A percentile compares a stretch with the other conserved stretches of the same genome.
These are phyloP conservation scores for Paxillus involutus DNA, from an alignment of 768 basidiomycete genomes.

Conservation along the genomic window DNA sequence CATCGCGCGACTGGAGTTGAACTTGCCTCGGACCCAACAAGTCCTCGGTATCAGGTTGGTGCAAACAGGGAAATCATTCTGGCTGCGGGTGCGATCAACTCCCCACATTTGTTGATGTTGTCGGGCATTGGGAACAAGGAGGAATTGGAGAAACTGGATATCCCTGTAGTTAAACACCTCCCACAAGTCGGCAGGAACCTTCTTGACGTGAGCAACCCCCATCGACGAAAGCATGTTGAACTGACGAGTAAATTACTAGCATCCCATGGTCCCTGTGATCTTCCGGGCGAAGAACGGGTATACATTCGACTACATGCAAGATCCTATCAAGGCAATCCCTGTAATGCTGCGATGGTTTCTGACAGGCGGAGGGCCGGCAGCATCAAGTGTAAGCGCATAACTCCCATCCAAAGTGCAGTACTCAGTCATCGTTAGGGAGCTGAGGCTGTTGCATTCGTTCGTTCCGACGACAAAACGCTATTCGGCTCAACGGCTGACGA, in stretches of 20 bases:
- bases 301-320: conserved; percentile 2
- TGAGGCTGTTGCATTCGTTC: conserved; percentile 18
- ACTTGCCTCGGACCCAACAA: conserved; percentile 9
- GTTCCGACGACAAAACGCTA: conserved; percentile 13
- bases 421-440: conserved; percentile 5
- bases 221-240: not conserved
- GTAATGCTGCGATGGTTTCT: conserved; percentile 3
- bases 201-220: conserved; percentile 38
- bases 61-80: conserved; percentile 52
- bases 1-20: conserved; percentile 4
- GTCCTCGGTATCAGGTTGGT: conserved; percentile 38
- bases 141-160: conserved; percentile 47
- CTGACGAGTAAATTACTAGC: not conserved
- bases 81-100: conserved; percentile 49
- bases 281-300: not conserved
- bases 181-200: conserved; percentile 73
- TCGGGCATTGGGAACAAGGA: conserved; percentile 68
- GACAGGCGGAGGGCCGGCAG: conserved; percentile 41
- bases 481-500: conserved; percentile 5
- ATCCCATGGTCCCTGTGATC: not conserved
- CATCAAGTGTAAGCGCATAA: conserved; percentile 42
- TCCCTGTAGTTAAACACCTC: conserved; percentile 56
- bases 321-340: not conserved
- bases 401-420: not conserved
- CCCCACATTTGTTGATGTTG: conserved; percentile 61